Base-by-base conservation (phyloP, 2,329 filamentous ascomycete species). In the Diaporthe batatas region DNA sequence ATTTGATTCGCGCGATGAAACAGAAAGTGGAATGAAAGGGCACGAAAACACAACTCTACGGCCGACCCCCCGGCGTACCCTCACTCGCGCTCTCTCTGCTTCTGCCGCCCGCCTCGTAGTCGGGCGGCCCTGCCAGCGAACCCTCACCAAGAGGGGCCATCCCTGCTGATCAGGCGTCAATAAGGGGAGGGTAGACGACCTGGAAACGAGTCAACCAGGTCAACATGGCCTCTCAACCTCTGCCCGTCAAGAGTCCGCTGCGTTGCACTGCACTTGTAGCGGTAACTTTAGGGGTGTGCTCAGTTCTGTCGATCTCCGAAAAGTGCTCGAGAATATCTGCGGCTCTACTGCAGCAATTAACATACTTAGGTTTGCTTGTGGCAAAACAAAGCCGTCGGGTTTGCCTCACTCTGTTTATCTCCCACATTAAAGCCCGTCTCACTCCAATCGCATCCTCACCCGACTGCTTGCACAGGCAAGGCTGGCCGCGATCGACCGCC, bases 81-180 rank as follows among this genome's bases (percentile, higher is more conserved):
- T 21, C 36, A 18, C 3, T 25, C 29, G 16, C 36, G 29, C 18
- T 34, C 32, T 51, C 32, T 53, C 47, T 53, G 32, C 47, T 67
- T 53, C 57, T 47, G 55, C 42, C 36, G 55, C 55, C 68, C 55
- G 53, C 47, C 68, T 49, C 53, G 58, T 32, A 62, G 68, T 70
- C 32, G 68, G 68, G 55, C 44, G 55, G 55, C 55, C 49, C 68
- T 51, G 42, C 68, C 47, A 49, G 21, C 68, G 47, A 70, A 62
- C 55, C 68, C 68, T 70, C 49, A 70, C 36, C 32, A 53, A 59
- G 68, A 70, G 53, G 68, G 68, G 68, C 68, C 44, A 70, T 72
- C 72, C 72, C 71, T 72, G 72, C 70, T 74, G 64, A 72, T 74
- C 70, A 58, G 72, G 72, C 72, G 49, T 71, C 64, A 74, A 74